Base-by-base conservation (phyloP, 2,329 filamentous ascomycete species). In the Lachnellula suecica region DNA sequence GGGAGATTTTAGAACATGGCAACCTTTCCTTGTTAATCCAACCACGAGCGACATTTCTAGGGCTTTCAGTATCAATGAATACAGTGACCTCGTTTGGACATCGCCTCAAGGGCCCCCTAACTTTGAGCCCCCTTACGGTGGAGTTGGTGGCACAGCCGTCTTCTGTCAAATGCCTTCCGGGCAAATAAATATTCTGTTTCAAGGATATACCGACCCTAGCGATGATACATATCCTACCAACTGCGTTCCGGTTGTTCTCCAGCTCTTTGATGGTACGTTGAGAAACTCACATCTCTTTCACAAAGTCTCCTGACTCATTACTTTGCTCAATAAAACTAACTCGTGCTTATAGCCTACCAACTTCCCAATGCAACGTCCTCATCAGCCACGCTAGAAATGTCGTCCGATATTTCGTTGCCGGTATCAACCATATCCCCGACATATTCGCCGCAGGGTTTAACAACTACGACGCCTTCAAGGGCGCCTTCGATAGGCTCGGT, bases 21-120 rank as follows among this genome's bases (percentile, higher is more conserved):
- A 47, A 22, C 44, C 44, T 2, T 47, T 47, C 19, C 15, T 7
- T 10, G 1, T 15, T 2, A 23, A 10, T 15, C 17, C 27, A 15
- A 23, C 9, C 3, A 4, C 27, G 4, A 22, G 31, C 6, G 35
- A 24, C 23, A 47, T 47, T 24, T 37, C n/a, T 23, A 38, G 27
- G 8, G 41, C 56, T 76, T 4, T 74, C 74, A 0, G 22, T 49
- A 1, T 57, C n/a, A n/a, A n/a, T 60, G 3, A 77, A 74, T 74
- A 69, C 70, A 6, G 49, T 57, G 11, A 68, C 66, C 3, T 60
- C 77, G 8, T 63, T 69, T 47, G 62, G 72, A 0, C 56, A n/a
- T n/a, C n/a, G n/a, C n/a, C n/a, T n/a, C n/a, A n/a, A n/a, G n/a
- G n/a, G n/a, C n/a, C n/a, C n/a, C n/a, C n/a, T n/a, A n/a, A n/a